phyloP scores from a whole-genome alignment of 352 stramenopile genomes.

The Plasmopara muralis region DNA sequence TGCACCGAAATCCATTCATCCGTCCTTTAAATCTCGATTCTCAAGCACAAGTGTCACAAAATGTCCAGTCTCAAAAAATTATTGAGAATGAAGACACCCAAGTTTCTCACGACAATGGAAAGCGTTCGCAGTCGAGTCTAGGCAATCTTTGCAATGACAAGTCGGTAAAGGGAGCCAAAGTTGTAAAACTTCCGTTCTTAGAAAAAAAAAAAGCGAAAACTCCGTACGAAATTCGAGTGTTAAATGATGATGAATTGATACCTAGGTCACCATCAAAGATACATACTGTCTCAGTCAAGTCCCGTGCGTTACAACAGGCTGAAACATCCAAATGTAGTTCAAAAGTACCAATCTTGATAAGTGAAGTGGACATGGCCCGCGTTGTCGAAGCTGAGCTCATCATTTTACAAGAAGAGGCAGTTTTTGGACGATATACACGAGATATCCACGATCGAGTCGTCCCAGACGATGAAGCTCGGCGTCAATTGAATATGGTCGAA shows the following conservation, averaged over 20 bases:
- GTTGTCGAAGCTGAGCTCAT: constrained; percentile 63
- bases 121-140: constrained; percentile 20
- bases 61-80: background rate
- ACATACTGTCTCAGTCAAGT: constrained; percentile 13
- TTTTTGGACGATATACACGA: constrained; percentile 52
- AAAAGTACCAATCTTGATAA: constrained; percentile 59
- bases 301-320: constrained; percentile 5
- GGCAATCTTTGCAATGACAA: constrained; percentile 5
- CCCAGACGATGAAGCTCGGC: constrained; percentile 48
- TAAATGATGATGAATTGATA: constrained; percentile 83
- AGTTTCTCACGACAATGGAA: constrained; percentile 62
- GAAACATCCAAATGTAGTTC: constrained; percentile 17
- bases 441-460: constrained; percentile 68
- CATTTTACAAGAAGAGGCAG: constrained; percentile 64
- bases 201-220: constrained; percentile 64
- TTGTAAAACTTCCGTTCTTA: constrained; percentile 18
- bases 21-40: constrained; percentile 75
- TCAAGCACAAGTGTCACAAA: constrained; percentile 19
- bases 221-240: constrained; percentile 73
- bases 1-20: constrained; percentile 86
- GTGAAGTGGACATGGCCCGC: constrained; percentile 77
- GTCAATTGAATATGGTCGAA: constrained; percentile 48
- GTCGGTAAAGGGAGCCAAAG: constrained; percentile 16
- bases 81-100: constrained; percentile 19
- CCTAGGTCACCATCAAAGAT: constrained; percentile 18